Evolutionary conservation across 164 flowering plant species (phyloP).

Genomic region (Warburgia ugandensis): DNA sequence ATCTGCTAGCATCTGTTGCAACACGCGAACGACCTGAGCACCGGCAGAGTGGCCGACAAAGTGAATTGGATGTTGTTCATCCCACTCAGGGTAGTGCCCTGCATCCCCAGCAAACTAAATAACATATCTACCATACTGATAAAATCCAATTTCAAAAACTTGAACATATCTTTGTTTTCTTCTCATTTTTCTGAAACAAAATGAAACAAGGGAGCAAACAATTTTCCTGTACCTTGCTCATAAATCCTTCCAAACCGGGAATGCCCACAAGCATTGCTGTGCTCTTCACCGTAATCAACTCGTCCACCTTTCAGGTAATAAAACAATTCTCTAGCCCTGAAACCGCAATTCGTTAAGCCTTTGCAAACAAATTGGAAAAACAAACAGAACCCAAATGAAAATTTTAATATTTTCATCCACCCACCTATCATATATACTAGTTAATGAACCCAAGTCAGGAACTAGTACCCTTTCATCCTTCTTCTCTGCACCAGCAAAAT

Average conservation of each 20-base stretch:
- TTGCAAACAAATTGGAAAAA: too few species aligned
- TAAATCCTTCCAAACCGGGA: constrained; percentile 73
- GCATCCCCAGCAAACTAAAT: constrained; percentile 11
- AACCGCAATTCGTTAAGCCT: constrained; percentile 9
- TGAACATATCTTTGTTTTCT: too few species aligned
- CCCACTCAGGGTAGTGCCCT: constrained; percentile 95
- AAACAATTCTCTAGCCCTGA: constrained; percentile 95
- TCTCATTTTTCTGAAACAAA: too few species aligned
- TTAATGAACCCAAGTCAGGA: constrained; percentile 95
- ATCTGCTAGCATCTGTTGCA: constrained; percentile 99
- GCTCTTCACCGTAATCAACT: constrained; percentile 96
- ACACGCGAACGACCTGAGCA: constrained; percentile 83
- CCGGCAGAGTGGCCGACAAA: constrained; percentile 99
- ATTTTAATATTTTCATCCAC: constrained; percentile 20
- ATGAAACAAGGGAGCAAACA: not conserved
- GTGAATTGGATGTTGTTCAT: constrained; percentile 93
- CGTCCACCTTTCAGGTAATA: constrained; percentile 94
- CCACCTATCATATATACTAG: constrained; percentile 96
- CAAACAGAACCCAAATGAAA: not conserved
- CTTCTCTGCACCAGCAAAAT: constrained; percentile 98
- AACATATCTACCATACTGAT: too few species aligned
- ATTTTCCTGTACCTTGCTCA: constrained; percentile 46
- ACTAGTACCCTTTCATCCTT: constrained; percentile 88
- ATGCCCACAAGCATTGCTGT: constrained; percentile 78
- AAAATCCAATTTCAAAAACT: too few species aligned